Base-by-base conservation (phyloP, 768 basidiomycete species). In the Leccinum fibrillosum region DNA sequence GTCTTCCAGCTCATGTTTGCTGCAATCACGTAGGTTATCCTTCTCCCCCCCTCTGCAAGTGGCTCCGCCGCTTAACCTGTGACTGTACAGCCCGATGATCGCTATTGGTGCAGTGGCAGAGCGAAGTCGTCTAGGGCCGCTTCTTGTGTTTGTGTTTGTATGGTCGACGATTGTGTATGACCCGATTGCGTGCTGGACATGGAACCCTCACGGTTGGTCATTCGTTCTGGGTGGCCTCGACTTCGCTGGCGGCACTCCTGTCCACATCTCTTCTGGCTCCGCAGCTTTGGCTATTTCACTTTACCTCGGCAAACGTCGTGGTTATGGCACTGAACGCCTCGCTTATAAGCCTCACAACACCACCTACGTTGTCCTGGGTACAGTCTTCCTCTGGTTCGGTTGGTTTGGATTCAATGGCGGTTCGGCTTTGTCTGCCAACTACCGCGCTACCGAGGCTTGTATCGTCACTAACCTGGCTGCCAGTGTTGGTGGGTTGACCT, bases 351-450 rank as follows among this genome's bases (percentile, higher is more conserved):
- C 96, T 1, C 91, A 95, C 70, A 97, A 96, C 72, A 91, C 92
- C 17, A 88, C 88, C 25, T 94, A 94, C 68, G 92, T 98, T 60
- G 80, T 97, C 47, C 78, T 97, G n/a, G 96, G 96, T 10, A 98
- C 96, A 0, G 84, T 89, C 2, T 82, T 96, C 69, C 90, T 98
- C 53, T 97, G 94, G 93, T 92, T 93, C 57, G 90, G 90, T 5
- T 98, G 95, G 95, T 92, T 96, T 60, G 92, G 92, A 2, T 94
- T 94, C 81, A 94, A 94, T 72, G 95, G 95, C 7, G 96, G 96
- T 23, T 89, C 86, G 15, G 94, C 94, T 9, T 82, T 98, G 62
- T 82, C 86, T 25, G 94, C 94, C 39, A 96, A 94, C 74, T 76
- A 95, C 59, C 84, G 92, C 63, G 95, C 94, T 7, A 83, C 87